These are phyloP conservation scores for Mycena olivaceomarginata DNA, from an alignment of 768 basidiomycete genomes.

Conservation along the genomic window DNA sequence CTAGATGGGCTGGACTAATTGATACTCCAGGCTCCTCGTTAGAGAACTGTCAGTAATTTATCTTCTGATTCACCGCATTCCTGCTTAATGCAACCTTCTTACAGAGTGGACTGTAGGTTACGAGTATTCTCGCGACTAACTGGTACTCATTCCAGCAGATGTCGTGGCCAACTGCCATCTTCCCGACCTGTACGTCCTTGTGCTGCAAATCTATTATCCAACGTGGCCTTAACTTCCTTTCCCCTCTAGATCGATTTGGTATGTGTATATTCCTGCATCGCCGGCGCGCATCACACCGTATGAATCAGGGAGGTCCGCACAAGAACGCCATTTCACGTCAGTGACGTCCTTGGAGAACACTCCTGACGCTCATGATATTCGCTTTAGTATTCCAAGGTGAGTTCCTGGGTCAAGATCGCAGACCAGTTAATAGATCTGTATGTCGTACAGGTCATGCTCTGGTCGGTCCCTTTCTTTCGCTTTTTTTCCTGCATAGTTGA, in stretches of 20 bases:
- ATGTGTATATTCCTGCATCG: not conserved
- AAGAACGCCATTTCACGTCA: conserved; percentile 91
- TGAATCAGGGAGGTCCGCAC: conserved; percentile 88
- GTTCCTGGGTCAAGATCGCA: conserved; percentile 35
- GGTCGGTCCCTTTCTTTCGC: conserved; percentile 63
- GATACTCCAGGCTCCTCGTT: conserved; percentile 56
- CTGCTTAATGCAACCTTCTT: not conserved
- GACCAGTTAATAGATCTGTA: conserved; percentile 10
- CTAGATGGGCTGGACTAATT: not conserved
- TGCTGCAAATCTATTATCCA: conserved; percentile 13
- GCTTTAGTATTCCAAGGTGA: conserved; percentile 85
- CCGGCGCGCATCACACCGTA: conserved; percentile 26
- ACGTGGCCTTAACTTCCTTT: conserved; percentile 11
- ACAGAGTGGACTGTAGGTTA: conserved; percentile 82
- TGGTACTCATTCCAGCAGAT: conserved; percentile 59
- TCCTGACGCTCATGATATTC: not conserved
- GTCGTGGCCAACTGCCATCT: conserved; percentile 84
- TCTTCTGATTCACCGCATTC: not conserved
- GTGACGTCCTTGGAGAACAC: conserved; percentile 46
- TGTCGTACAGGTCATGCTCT: conserved; percentile 85
- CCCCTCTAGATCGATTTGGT: conserved; percentile 82
- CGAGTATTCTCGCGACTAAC: not conserved
- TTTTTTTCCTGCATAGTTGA: not conserved
- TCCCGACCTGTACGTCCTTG: conserved; percentile 83
- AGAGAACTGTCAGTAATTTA: conserved; percentile 55